phyloP scores from a whole-genome alignment of 257 asterid genomes.

The Haberlea rhodopensis region DNA sequence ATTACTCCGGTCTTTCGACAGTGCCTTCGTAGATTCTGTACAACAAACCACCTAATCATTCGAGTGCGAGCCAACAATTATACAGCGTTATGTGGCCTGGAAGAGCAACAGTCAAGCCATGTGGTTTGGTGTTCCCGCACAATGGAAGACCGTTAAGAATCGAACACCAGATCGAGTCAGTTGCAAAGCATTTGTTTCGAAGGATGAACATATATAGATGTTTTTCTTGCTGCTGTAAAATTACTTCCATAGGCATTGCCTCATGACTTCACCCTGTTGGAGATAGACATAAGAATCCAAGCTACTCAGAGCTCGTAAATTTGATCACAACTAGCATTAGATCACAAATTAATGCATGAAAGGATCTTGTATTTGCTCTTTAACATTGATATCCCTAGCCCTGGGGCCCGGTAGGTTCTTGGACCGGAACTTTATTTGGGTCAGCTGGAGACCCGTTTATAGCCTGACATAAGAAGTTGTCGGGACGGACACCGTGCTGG shows the following conservation, averaged over 20 bases:
- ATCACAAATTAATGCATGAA: neutral
- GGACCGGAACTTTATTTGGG: too few species aligned
- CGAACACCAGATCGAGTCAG: constrained; percentile 70
- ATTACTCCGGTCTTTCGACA: constrained; percentile 31
- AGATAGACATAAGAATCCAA: too few species aligned
- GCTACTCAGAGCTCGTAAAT: constrained; percentile 14
- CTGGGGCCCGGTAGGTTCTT: too few species aligned
- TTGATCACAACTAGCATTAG: neutral
- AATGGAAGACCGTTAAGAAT: constrained; percentile 62
- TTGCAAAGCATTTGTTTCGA: constrained; percentile 53
- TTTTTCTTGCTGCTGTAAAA: too few species aligned
- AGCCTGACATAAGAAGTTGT: too few species aligned
- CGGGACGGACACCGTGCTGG: too few species aligned
- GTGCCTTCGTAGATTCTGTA: constrained; percentile 27
- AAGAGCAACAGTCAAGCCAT: constrained; percentile 46
- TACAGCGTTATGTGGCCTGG: constrained; percentile 72
- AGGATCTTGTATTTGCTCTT: too few species aligned
- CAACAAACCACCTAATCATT: constrained; percentile 21
- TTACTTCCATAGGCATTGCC: too few species aligned
- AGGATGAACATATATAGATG: constrained; percentile 26
- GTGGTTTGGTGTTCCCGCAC: constrained; percentile 80
- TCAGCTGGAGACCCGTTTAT: too few species aligned
- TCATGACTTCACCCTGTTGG: too few species aligned
- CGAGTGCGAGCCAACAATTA: constrained; percentile 47
- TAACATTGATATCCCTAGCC: too few species aligned